Percentiles rank a stretch among this genome's conserved stretches.
These are phyloP conservation scores for Leishmania major DNA, from an alignment of 208 protist genomes.

Conservation along the genomic window DNA sequence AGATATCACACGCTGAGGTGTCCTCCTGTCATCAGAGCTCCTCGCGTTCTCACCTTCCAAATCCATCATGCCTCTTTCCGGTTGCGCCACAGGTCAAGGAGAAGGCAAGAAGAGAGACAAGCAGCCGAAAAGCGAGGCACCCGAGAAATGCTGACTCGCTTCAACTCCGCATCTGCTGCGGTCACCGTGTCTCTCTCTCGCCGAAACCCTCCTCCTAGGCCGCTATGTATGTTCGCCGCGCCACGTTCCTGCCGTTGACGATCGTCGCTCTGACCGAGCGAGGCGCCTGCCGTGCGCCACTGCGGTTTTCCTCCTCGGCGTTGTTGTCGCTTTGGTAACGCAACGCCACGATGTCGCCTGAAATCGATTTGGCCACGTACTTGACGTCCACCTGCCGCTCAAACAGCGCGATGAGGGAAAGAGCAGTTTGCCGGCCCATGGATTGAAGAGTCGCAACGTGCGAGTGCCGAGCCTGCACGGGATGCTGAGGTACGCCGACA, in stretches of 20 bases:
- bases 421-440: not conserved
- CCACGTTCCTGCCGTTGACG: conserved; percentile 47
- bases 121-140: not conserved
- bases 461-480: conserved; percentile 47
- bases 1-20: not conserved
- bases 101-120: not conserved
- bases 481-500: conserved; percentile 53
- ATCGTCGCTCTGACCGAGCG: conserved; percentile 15
- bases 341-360: conserved; percentile 55
- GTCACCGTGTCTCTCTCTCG: conserved; percentile 25
- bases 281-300: not conserved
- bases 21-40: not conserved
- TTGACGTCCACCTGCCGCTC: conserved; percentile 42
- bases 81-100: not conserved
- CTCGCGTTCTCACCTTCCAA: not conserved
- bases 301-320: not conserved
- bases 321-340: conserved; percentile 4
- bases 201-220: conserved; percentile 40
- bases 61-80: not conserved
- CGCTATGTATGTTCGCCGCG: conserved; percentile 48
- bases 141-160: not conserved
- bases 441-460: conserved; percentile 49
- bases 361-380: conserved; percentile 48
- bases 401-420: conserved; percentile 30
- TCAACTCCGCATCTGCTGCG: conserved; percentile 1